Evolutionary conservation across 768 basidiomycete species (phyloP), one percentile per base, ranked within the genome.

Genomic region (Rubroboletus pulcherrimus): DNA sequence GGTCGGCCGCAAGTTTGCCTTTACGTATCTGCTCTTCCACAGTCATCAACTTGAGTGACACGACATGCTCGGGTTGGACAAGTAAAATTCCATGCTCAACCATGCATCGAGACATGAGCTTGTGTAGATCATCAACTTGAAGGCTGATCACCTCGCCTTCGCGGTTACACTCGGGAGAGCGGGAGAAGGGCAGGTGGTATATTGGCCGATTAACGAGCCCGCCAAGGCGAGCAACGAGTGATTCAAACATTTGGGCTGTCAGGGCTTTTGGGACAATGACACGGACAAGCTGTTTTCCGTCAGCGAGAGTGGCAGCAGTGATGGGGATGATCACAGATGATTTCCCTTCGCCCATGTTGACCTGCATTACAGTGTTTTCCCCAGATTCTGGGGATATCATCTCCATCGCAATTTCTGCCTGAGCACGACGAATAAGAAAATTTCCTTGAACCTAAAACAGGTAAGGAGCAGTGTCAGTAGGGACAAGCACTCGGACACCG

Each of bases 41-140:
- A 6, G 15, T 37, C 14, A 5, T 15, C 15, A 37, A 7, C 35
- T n/a, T n/a, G n/a, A 38, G 17, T 9, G 38, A 38, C 17, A n/a
- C 7, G 8, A 38, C 38, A 17, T 38, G 38, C n/a, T 38, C 38
- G 0, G 38, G 38, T 17, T 38, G 38, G 9, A 38, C 38, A 9
- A 38, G 17, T n/a, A 38, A 4, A 17, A 38, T 9, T 4, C 38
- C 38, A 9, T 15, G 38, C 12, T 38, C 38, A 7, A 7, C 15
- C 38, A n/a, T 79, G 77, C 38, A 38, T 80, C 26, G 78, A 66
- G 21, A 78, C 75, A 4, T 63, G 24, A 82, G 38, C 15, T 38
- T 17, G 17, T 8, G 17, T 17, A 38, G 4, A n/a, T 17, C 73
- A 38, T 26, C 26, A 4, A 26, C 5, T 2, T 4, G 26, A 26